Base-by-base conservation (phyloP, 2,329 filamentous ascomycete species). In the Escovopsis sp. region DNA sequence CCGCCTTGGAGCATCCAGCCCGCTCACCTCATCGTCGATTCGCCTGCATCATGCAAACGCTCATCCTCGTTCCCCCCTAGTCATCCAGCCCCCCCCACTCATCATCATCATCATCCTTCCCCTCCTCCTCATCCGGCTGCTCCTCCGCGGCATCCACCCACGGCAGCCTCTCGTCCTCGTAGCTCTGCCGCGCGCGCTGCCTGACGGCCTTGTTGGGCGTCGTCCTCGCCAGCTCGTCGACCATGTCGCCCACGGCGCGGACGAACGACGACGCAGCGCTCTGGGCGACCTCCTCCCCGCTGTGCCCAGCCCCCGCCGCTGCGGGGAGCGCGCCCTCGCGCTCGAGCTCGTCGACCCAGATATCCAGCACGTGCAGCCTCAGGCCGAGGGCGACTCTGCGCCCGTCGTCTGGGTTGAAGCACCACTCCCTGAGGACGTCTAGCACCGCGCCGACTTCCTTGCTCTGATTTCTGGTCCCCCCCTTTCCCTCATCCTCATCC, bases 271-370 rank as follows among this genome's bases (percentile, higher is more conserved):
- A 56, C 15, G 56, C 60, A 21, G 14, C 31, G 19, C 7, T 4
- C 2, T 17, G 32, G 10, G 29, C 54, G 10, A 48, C 50, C 10
- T 48, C 49, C 19, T 9, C 19, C 19, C 9, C 19, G 5, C 9
- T 21, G 19, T 21, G n/a, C n/a, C n/a, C 19, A 21, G 5, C 19
- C 21, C 8, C 7, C 8, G 21, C 21, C 5, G 49, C 48, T 4
- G 49, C 49, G 11, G 52, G 52, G 10, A 75, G 45, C 26, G 70
- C 63, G 35, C 76, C 71, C 25, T 75, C 71, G 50, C 76, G 78
- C 56, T 87, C 81, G 48, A 87, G 57, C 66, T 94, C 87, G 55
- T 96, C 90, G 8, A 93, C 70, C 74, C 82, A 96, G 36, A 96
- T 70, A 61, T 98, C 90, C 43, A 93, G 57, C 12, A 87, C 71